Base-by-base conservation (phyloP, 805 yeast genomes). In the Blastobotrys attinorum region DNA sequence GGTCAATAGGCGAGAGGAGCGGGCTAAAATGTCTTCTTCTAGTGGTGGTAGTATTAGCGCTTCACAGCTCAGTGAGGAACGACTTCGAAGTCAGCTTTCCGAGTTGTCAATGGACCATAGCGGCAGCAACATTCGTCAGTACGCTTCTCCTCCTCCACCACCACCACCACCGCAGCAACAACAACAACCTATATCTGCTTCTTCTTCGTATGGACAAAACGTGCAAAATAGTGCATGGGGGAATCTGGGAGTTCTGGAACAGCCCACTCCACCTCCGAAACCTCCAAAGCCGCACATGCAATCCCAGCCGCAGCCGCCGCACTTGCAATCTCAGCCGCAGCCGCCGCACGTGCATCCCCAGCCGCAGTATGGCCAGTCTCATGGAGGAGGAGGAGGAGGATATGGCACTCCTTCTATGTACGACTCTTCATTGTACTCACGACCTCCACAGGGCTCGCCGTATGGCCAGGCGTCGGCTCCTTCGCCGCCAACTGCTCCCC, bases 341-440 rank as follows among this genome's bases (percentile, higher is more conserved):
- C 31, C 32, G 6, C 44, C 31, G 8, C 45, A 37, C 20, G 20
- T 17, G n/a, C 43, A 47, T 16, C 16, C 20, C 27, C 44, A 5
- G n/a, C n/a, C n/a, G n/a, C n/a, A n/a, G n/a, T n/a, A n/a, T n/a
- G n/a, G n/a, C n/a, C n/a, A n/a, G n/a, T n/a, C n/a, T n/a, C n/a
- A n/a, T n/a, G n/a, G n/a, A n/a, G n/a, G n/a, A n/a, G 44, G 43
- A 34, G 16, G 31, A 17, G 46, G 47, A 5, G 45, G 49, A 5
- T 52, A 47, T 37, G 37, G 43, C 3, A 37, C 39, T 27, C 76
- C 76, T 1, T 71, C 76, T 0, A 64, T 69, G 2, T 71, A 71
- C 51, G 67, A 68, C 49, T 73, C 76, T 2, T 62, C 70, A 45
- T 67, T 71, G 69, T 72, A 72, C 48, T 62, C 66, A 40, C 43